phyloP scores from a whole-genome alignment of 495 filamentous ascomycete genomes.

The Talaromyces stipitatus region DNA sequence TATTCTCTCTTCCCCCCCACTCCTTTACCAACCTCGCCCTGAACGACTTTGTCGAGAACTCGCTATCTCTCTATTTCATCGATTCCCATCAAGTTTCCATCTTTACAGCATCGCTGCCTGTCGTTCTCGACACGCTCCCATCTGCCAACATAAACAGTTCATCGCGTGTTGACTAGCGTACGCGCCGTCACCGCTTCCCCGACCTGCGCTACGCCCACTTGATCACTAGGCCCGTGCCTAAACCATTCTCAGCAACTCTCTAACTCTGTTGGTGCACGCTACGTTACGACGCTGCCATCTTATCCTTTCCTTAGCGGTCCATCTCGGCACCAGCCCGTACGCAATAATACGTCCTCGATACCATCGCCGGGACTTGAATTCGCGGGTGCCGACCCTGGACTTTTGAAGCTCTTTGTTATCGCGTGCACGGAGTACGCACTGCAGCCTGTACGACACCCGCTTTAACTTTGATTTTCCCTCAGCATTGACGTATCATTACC shows the following conservation, averaged over 20 bases:
- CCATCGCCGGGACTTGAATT: neutral
- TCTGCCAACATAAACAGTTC: neutral
- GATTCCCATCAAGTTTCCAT: neutral
- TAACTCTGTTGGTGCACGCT: slow-evolving; percentile 16
- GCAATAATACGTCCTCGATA: neutral
- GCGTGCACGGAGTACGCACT: neutral
- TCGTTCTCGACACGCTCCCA: neutral
- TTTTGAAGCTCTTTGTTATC: neutral
- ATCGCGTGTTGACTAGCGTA: neutral
- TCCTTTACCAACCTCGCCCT: too few species aligned
- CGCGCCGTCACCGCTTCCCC: slow-evolving; percentile 25
- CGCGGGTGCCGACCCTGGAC: neutral
- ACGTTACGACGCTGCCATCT: slow-evolving; percentile 16
- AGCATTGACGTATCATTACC: slow-evolving; percentile 2
- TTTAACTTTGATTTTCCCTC: neutral
- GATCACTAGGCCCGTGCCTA: slow-evolving; percentile 13
- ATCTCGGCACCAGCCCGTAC: slow-evolving; percentile 1
- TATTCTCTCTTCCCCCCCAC: neutral
- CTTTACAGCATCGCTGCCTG: neutral
- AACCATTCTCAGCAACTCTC: slow-evolving; percentile 13
- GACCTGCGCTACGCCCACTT: slow-evolving; percentile 28
- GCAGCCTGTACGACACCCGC: neutral
- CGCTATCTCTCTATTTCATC: neutral
- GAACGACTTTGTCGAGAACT: too few species aligned
- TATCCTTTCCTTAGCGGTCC: slow-evolving; percentile 16